Conservation (phyloP, 768 basidiomycete genomes). For the Mycena belliarum region DNA sequence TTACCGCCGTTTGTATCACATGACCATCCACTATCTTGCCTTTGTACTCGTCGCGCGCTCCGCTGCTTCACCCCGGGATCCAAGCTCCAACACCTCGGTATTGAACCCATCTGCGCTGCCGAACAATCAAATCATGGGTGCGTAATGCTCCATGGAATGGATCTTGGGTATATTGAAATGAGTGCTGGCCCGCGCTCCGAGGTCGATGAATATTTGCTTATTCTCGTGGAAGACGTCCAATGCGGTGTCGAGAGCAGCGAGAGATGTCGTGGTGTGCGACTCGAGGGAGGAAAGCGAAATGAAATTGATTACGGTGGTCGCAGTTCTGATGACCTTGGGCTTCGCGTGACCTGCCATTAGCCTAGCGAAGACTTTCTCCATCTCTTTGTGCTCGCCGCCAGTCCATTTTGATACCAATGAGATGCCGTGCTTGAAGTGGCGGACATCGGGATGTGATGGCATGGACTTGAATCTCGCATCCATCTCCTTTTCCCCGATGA, state of each 20-base stretch:
- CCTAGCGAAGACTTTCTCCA: constrained; percentile 30
- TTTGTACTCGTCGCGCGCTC: too few relatives aligned
- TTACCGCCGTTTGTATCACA: too few relatives aligned
- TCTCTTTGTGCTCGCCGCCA: constrained; percentile 32
- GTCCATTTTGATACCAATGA: constrained; percentile 35
- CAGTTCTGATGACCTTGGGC: constrained; percentile 33
- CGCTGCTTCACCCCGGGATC: too few relatives aligned
- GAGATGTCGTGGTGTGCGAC: constrained; percentile 18
- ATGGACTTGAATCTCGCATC: constrained; percentile 35
- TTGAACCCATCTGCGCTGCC: constrained; percentile 23
- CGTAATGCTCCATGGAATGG: constrained; percentile 28
- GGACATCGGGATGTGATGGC: constrained; percentile 26
- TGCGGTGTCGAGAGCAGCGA: constrained; percentile 20
- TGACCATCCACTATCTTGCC: too few relatives aligned
- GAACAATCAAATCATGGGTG: background rate
- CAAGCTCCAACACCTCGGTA: background rate
- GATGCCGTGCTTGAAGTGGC: constrained; percentile 36
- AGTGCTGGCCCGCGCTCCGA: background rate
- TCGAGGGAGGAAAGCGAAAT: constrained; percentile 23
- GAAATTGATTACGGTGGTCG: constrained; percentile 25
- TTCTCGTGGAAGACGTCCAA: constrained; percentile 23
- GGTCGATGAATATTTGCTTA: constrained; percentile 26
- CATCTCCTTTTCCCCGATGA: constrained; percentile 30
- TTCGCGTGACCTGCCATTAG: constrained; percentile 23
- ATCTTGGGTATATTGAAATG: constrained; percentile 37